Evolutionary conservation across 1,284 basidiomycete genomes (phyloP).

Genomic region (Athelia psychrophila): DNA sequence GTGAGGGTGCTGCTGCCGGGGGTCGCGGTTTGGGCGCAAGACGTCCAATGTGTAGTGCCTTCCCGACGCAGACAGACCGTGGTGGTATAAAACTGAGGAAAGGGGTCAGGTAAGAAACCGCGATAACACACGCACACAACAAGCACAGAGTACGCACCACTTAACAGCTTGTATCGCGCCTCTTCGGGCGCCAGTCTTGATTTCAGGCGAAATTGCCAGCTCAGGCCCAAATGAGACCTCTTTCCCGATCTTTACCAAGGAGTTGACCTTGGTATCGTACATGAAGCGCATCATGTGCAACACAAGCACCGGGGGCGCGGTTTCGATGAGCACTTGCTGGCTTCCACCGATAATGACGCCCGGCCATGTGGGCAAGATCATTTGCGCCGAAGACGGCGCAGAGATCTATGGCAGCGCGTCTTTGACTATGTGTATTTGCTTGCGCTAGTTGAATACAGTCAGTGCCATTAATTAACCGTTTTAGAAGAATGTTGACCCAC

Average conservation of each 20-base stretch:
- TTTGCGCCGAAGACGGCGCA: constrained; percentile 79
- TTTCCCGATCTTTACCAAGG: constrained; percentile 86
- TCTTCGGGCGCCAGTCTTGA: constrained; percentile 60
- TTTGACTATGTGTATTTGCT: constrained; percentile 75
- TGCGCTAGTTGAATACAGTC: constrained; percentile 41
- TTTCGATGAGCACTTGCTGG: constrained; percentile 87
- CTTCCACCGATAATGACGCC: constrained; percentile 74
- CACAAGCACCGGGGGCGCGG: constrained; percentile 83
- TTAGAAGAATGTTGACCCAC: constrained; percentile 30
- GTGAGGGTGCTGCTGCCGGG: too few species aligned
- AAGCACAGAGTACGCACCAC: constrained; percentile 60
- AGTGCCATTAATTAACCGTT: constrained; percentile 5
- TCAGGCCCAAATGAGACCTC: constrained; percentile 78
- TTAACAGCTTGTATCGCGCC: constrained; percentile 80
- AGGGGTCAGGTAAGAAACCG: neutral
- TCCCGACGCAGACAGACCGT: constrained; percentile 86
- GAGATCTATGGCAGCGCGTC: constrained; percentile 84
- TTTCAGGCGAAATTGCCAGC: constrained; percentile 71
- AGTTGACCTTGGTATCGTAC: constrained; percentile 79
- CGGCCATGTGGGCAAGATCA: constrained; percentile 57
- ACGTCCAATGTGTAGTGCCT: constrained; percentile 97
- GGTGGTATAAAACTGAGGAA: constrained; percentile 85
- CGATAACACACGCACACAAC: neutral
- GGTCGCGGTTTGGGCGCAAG: constrained; percentile 73
- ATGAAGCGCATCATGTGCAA: constrained; percentile 93